These are phyloP conservation scores for Aspergillus costaricaensis DNA, from an alignment of 2,329 filamentous ascomycete genomes.

Conservation along the genomic window DNA sequence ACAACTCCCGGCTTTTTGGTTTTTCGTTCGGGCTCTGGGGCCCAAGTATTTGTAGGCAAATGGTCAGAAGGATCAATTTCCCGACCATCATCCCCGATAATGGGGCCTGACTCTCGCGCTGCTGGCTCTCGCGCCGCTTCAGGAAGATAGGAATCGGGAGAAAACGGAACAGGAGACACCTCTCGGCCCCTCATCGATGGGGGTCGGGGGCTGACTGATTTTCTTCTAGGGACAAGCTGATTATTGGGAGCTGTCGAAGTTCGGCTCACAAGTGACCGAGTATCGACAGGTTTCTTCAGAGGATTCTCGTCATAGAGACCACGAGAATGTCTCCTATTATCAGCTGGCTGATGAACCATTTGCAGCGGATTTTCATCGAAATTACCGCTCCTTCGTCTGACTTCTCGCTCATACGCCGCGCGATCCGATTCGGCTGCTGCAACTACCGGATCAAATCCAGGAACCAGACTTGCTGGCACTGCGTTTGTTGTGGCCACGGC, in stretches of 20 bases:
- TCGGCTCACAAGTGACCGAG: conserved; percentile 20
- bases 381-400: conserved; percentile 28
- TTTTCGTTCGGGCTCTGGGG: conserved; percentile 65
- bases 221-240: conserved; percentile 52
- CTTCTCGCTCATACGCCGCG: conserved; percentile 29
- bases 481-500: too few relatives aligned
- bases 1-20: conserved; percentile 51
- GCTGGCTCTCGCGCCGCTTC: conserved; percentile 46
- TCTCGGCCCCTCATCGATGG: conserved; percentile 42
- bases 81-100: conserved; percentile 64
- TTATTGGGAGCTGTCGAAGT: conserved; percentile 34
- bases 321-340: conserved; percentile 16
- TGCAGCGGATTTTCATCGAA: conserved; percentile 32
- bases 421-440: conserved; percentile 34
- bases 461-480: too few relatives aligned
- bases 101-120: conserved; percentile 54
- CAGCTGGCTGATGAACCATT: conserved; percentile 29
- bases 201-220: conserved; percentile 62
- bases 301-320: too few relatives aligned
- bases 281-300: background rate
- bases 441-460: conserved; percentile 40
- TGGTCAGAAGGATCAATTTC: conserved; percentile 68
- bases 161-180: conserved; percentile 56
- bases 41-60: conserved; percentile 65
- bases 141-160: conserved; percentile 61